These are phyloP conservation scores for Puccinia polysora DNA, from an alignment of 1,284 basidiomycete genomes.

Conservation along the genomic window DNA sequence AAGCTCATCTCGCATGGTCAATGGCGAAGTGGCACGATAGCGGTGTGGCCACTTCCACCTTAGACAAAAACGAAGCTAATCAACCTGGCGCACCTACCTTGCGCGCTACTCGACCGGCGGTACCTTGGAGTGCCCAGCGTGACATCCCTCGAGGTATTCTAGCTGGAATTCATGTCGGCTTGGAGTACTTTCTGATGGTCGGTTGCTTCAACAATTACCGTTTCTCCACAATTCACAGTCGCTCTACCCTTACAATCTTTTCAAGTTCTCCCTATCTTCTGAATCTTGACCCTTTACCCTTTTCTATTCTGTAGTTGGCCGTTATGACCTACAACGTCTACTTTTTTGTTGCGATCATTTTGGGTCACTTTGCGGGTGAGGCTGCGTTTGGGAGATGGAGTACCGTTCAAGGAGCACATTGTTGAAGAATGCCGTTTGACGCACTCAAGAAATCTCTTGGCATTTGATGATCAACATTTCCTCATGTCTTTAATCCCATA, in stretches of 20 bases:
- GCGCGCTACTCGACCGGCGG: background rate
- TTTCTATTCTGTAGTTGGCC: constrained; percentile 17
- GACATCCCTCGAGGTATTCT: constrained; percentile 35
- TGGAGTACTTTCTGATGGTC: constrained; percentile 41
- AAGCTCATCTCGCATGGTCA: constrained; percentile 33
- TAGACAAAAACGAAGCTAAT: constrained; percentile 8
- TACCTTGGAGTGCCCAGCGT: constrained; percentile 25
- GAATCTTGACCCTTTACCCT: background rate
- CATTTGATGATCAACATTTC: no score
- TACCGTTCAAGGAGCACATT: constrained; percentile 10
- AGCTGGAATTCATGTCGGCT: constrained; percentile 16
- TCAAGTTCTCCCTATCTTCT: background rate
- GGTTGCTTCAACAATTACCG: background rate
- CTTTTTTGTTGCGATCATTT: constrained; percentile 32
- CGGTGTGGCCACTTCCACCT: background rate
- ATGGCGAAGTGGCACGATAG: constrained; percentile 23
- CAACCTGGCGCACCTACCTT: background rate
- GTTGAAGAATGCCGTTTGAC: background rate
- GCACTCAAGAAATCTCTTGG: no score
- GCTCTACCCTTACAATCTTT: background rate
- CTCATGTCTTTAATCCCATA: no score
- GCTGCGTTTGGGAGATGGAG: constrained; percentile 28
- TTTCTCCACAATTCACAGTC: background rate
- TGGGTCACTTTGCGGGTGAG: constrained; percentile 31
- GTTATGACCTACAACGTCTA: constrained; percentile 42